Evolutionary conservation across 2,329 filamentous ascomycete species (phyloP), one percentile per base, ranked within the genome.

Genomic region (Trichoderma arundinaceum): DNA sequence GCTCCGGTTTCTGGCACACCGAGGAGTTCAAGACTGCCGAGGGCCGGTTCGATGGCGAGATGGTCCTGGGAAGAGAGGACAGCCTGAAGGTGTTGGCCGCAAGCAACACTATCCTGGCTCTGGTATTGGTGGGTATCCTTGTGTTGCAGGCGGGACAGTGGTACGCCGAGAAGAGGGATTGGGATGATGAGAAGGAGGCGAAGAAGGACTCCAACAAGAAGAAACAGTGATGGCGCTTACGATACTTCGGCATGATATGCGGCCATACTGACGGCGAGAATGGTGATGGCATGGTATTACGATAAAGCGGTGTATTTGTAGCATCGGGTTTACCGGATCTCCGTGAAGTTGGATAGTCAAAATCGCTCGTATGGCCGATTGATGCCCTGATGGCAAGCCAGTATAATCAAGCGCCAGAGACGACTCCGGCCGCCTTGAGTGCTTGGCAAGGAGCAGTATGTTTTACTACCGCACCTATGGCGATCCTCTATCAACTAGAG

Each of bases 81-180:
- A 94, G 89, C 73, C 81, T 99, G 72, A 91, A 92, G 81, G 94
- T 99, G 15, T 83, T 98, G 73, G 88, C 93, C 38, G 95, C 95
- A 7, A 97, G 92, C 78, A 97, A 99, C 79, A 98, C 95, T 3
- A 99, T 99, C 75, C 80, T 98, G 65, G 95, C 94, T 41, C 85
- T 99, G 51, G 92, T 99, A 35, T 80, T 99, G 61, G 89, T 98
- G 3, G 95, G 95, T 5, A 92, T 99, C 9, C 77, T 99, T 70
- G 92, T 97, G 39, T 80, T 99, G 74, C 95, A 99, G 86, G 92
- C 92, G 19, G 95, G 95, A 10, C 92, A 98, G 84, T 98, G 94
- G 95, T 99, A 99, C 81, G 95, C 95, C 32, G 94, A 98, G 85
- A 86, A 92, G 75, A 96, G 96, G 81, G 94, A 98, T 79, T 84